phyloP scores from a whole-genome alignment of 495 filamentous ascomycete species.

The Hypoxylon perforatum region DNA sequence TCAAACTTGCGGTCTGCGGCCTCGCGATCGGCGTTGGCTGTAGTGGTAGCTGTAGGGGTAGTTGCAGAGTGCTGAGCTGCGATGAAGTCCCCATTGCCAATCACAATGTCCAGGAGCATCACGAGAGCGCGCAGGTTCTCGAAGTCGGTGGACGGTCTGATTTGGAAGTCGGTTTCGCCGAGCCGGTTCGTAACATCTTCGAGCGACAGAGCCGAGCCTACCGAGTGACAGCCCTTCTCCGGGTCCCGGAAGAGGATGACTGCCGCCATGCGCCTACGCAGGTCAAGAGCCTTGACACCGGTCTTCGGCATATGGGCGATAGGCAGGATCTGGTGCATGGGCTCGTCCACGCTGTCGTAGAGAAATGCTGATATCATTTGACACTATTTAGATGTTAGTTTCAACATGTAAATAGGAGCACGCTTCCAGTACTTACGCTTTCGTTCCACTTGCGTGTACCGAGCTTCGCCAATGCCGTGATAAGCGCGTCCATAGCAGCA shows the following conservation, averaged over 20 bases:
- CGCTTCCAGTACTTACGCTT: conserved; percentile 36
- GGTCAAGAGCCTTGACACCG: conserved; percentile 64
- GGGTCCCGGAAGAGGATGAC: conserved; percentile 71
- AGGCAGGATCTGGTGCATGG: conserved; percentile 67
- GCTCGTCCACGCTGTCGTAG: conserved; percentile 59
- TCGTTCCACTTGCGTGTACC: conserved; percentile 37
- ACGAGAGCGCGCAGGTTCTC: conserved; percentile 70
- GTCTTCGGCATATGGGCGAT: conserved; percentile 68
- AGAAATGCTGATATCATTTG: conserved; percentile 64
- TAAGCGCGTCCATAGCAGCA: conserved; percentile 41
- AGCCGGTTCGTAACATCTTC: conserved; percentile 63
- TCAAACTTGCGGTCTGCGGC: conserved; percentile 69
- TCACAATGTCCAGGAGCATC: conserved; percentile 74
- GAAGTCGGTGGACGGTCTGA: conserved; percentile 69
- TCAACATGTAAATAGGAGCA: neutral
- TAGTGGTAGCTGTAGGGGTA: conserved; percentile 1
- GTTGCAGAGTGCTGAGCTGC: conserved; percentile 23
- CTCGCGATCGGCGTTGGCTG: conserved; percentile 11
- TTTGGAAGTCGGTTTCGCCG: conserved; percentile 53
- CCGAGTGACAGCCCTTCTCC: conserved; percentile 54
- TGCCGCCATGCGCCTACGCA: conserved; percentile 79
- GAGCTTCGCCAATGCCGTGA: conserved; percentile 26
- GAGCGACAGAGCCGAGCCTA: conserved; percentile 62
- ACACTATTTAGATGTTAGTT: conserved; percentile 54
- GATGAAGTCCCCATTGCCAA: conserved; percentile 68